Conservation (phyloP, 768 basidiomycete genomes). For the Boletus subparvulus region DNA sequence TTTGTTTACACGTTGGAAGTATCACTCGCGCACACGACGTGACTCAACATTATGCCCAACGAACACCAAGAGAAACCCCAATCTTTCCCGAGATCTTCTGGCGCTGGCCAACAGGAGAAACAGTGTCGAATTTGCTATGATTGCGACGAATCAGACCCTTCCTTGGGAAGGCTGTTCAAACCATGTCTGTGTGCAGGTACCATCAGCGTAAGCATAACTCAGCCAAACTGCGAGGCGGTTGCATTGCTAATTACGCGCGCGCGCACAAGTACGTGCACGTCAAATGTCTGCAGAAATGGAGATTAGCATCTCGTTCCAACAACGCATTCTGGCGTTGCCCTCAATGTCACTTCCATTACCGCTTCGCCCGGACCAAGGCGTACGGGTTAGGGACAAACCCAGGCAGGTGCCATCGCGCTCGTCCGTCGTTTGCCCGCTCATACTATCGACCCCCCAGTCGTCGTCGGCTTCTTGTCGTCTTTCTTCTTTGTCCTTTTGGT, state of each 20-base stretch:
- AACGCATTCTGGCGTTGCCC: constrained; percentile 78
- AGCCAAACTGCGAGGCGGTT: constrained; percentile 1
- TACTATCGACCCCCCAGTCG: constrained; percentile 41
- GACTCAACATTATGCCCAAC: constrained; percentile 13
- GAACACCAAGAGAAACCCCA: constrained; percentile 12
- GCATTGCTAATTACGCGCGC: constrained; percentile 20
- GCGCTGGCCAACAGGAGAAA: constrained; percentile 44
- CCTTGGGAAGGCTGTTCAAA: constrained; percentile 73
- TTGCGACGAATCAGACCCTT: constrained; percentile 56
- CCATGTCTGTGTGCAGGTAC: constrained; percentile 72
- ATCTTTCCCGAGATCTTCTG: not conserved
- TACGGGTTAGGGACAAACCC: constrained; percentile 78
- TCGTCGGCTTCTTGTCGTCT: constrained; percentile 60
- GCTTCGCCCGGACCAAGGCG: constrained; percentile 68
- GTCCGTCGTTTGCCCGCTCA: constrained; percentile 11
- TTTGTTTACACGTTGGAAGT: not conserved
- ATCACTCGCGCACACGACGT: not conserved
- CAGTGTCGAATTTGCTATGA: constrained; percentile 87
- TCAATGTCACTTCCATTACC: constrained; percentile 77
- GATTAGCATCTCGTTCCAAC: constrained; percentile 57
- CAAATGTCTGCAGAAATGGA: constrained; percentile 74
- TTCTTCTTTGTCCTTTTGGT: constrained; percentile 64
- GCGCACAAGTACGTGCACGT: constrained; percentile 69
- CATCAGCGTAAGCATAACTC: constrained; percentile 52
- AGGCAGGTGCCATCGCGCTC: constrained; percentile 39